phyloP scores from a whole-genome alignment of 2,329 filamentous ascomycete genomes.

The Orbilia blumenaviensis region DNA sequence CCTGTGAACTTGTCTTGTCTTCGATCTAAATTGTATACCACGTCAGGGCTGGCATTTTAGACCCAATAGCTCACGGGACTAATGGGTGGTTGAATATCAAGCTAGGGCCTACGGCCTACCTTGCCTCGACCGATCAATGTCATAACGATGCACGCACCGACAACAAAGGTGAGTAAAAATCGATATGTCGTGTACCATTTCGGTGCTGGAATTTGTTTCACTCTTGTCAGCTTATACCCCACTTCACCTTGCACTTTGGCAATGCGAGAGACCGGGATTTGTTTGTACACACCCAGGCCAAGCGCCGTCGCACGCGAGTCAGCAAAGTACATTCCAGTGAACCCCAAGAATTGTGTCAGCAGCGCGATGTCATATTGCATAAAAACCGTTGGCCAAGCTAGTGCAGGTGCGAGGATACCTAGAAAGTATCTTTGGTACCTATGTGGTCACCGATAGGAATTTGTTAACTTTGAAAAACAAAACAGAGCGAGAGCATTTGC shows the following conservation, averaged over 20 bases:
- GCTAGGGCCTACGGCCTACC: slow-evolving; percentile 64
- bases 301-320: slow-evolving; percentile 76
- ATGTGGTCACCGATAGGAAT: no score
- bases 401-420: slow-evolving; percentile 78
- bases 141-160: slow-evolving; percentile 81
- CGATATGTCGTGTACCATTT: slow-evolving; percentile 88
- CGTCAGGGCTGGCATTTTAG: no score
- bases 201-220: no score
- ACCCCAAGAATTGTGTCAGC: slow-evolving; percentile 84
- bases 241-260: no score
- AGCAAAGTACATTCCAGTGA: slow-evolving; percentile 84
- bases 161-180: slow-evolving; percentile 89
- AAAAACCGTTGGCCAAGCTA: slow-evolving; percentile 85
- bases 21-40: slow-evolving; percentile 47
- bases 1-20: slow-evolving; percentile 20
- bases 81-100: no score
- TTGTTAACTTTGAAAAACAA: neutral
- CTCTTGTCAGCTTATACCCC: no score
- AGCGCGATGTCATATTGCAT: slow-evolving; percentile 85
- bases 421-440: slow-evolving; percentile 79
- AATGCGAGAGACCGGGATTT: no score
- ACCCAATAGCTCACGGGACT: no score
- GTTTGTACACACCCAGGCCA: slow-evolving; percentile 70
- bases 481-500: neutral
- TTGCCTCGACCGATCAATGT: slow-evolving; percentile 84